A percentile compares a stretch with the other conserved stretches of the same genome.
phyloP scores from a whole-genome alignment of 2,329 filamentous ascomycete species.

The Xylaria sp. region DNA sequence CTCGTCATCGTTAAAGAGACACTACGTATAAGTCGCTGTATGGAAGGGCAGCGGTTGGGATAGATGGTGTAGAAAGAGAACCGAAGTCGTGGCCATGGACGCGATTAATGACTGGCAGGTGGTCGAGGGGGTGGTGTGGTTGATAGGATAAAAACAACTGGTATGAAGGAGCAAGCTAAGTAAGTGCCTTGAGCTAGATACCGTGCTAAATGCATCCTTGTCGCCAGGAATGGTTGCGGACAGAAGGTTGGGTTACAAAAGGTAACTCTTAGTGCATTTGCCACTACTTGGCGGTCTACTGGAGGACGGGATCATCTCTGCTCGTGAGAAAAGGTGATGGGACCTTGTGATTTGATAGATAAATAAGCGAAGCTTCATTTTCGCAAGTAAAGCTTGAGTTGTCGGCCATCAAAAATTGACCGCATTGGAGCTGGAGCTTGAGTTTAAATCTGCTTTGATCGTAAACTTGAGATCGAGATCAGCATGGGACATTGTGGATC shows the following conservation, averaged over 20 bases:
- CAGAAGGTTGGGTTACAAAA: slow-evolving; percentile 9
- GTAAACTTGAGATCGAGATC: slow-evolving; percentile 7
- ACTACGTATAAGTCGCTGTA: background rate
- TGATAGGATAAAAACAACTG: slow-evolving; percentile 1
- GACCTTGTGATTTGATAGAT: background rate
- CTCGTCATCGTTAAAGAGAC: too few species aligned
- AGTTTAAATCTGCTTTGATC: background rate
- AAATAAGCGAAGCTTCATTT: background rate
- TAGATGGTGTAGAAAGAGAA: background rate
- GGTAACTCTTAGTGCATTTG: slow-evolving; percentile 8
- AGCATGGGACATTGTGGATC: background rate
- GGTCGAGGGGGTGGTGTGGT: background rate
- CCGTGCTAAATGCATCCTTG: slow-evolving; percentile 8
- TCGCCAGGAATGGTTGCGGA: slow-evolving; percentile 5
- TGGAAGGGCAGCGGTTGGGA: background rate
- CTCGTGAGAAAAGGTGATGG: background rate
- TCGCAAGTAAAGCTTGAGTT: background rate
- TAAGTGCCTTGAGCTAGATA: background rate
- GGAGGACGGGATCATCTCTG: background rate
- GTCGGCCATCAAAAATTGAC: background rate
- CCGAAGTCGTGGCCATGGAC: background rate
- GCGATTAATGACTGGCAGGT: background rate
- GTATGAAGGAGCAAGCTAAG: slow-evolving; percentile 2
- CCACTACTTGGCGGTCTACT: slow-evolving; percentile 9
- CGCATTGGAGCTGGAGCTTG: background rate